Evolutionary conservation across 768 basidiomycete genomes (phyloP).

Genomic region (Rhizopogon vulgaris): DNA sequence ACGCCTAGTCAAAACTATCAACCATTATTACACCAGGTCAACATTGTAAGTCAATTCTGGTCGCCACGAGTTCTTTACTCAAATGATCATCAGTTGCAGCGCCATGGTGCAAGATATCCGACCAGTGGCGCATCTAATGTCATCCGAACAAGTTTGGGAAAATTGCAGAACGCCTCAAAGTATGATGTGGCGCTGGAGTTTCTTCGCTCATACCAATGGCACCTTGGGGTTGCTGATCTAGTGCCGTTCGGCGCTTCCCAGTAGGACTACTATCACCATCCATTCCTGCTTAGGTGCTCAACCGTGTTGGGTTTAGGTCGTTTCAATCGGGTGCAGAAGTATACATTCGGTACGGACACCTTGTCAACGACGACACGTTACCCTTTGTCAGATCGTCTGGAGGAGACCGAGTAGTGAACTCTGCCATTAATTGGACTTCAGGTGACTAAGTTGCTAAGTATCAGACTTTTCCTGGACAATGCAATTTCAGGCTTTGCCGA

Average conservation of each 20-base stretch:
- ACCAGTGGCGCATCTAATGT: constrained; percentile 39
- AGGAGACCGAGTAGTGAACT: constrained; percentile 53
- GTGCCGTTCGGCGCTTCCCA: constrained; percentile 64
- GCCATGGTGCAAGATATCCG: constrained; percentile 78
- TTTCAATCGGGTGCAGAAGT: constrained; percentile 46
- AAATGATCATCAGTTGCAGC: constrained; percentile 49
- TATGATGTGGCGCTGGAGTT: constrained; percentile 52
- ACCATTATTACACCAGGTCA: constrained; percentile 11
- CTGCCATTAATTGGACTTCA: constrained; percentile 64
- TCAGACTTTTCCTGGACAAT: not conserved
- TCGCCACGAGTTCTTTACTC: not conserved
- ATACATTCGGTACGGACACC: constrained; percentile 46
- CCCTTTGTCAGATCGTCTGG: constrained; percentile 52
- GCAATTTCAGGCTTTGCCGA: constrained; percentile 47
- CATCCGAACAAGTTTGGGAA: constrained; percentile 45
- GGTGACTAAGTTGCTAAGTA: constrained; percentile 30
- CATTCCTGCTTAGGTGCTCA: not conserved
- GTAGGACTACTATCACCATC: constrained; percentile 29
- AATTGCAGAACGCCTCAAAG: constrained; percentile 42
- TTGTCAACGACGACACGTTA: constrained; percentile 37
- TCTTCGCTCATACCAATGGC: constrained; percentile 50
- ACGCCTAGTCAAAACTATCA: not conserved
- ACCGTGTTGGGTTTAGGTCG: constrained; percentile 26
- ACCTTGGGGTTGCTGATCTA: constrained; percentile 51
- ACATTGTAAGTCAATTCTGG: constrained; percentile 18